Percentiles rank a stretch among this genome's conserved stretches.
Evolutionary conservation across 306 rosid genomes (phyloP).

Genomic region (Quercus dentata): DNA sequence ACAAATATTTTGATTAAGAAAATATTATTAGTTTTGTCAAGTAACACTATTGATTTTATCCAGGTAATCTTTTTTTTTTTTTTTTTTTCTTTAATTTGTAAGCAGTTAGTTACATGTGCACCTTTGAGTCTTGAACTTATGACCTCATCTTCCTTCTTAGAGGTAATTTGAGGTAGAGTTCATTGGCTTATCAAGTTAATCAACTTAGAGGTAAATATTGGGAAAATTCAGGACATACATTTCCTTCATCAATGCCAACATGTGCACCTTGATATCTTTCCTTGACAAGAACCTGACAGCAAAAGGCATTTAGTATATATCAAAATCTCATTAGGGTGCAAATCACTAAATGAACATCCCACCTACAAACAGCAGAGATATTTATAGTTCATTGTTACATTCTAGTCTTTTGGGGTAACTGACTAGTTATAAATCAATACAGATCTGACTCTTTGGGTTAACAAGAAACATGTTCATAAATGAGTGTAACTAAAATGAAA

Average conservation of each 20-base stretch:
- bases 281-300: constrained; percentile 55
- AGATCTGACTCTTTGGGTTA: too few relatives aligned
- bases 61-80: not conserved
- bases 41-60: not conserved
- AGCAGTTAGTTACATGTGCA: too few relatives aligned
- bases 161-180: too few relatives aligned
- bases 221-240: constrained; percentile 45
- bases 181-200: not conserved
- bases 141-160: too few relatives aligned
- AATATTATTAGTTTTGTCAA: not conserved
- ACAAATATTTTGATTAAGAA: not conserved
- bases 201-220: constrained; percentile 5
- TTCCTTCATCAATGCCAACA: constrained; percentile 70
- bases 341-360: not conserved
- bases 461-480: too few relatives aligned
- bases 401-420: not conserved
- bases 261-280: constrained; percentile 67
- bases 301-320: constrained; percentile 9
- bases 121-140: too few relatives aligned
- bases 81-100: too few relatives aligned
- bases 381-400: not conserved
- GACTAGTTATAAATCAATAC: too few relatives aligned
- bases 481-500: too few relatives aligned
- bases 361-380: not conserved
- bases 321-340: not conserved